Base-by-base conservation (phyloP, 768 basidiomycete genomes). In the Macrolepiota fuliginosa region DNA sequence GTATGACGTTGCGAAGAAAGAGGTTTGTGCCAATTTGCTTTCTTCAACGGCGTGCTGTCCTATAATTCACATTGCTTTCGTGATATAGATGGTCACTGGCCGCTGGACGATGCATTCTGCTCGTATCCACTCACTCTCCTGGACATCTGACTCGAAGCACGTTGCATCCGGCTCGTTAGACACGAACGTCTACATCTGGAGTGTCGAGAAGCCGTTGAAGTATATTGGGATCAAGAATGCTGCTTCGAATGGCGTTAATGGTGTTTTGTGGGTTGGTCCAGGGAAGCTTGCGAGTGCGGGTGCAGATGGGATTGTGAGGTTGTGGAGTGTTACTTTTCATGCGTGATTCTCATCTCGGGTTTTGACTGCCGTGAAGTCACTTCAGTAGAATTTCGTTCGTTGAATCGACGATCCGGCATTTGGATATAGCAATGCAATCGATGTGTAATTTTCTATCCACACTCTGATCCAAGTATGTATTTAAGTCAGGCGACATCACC, bases 141-240 rank as follows among this genome's bases (percentile, higher is more conserved):
- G 91, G 87, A 86, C 90, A 6, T 66, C 83, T 5, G 87, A 91
- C 68, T 87, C 88, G 6, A 80, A 81, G 63, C 87, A 95, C 69
- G 83, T 91, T 64, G 95, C 88, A 11, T 94, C 94, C 3, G 94
- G 90, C 11, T 92, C 94, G 19, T 81, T 96, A n/a, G 96, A 98
- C 71, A 96, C 95, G 32, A 85, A 94, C 65, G 85, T 96, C 4
- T 97, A 94, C 69, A 76, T 98, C 25, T 98, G 92, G 87, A 87
- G 88, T 64, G 85, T 93, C 32, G 76, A 76, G 47, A 83, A 85
- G 68, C 87, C 89, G 9, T 75, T 85, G 72, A 87, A 82, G 73
- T 91, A 90, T 65, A 85, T 94, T 37, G 81, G 87, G 27, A 87
- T 98, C 71, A 89, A 88, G 79, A 94, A 94, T 63, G 94, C 92